phyloP scores from a whole-genome alignment of 768 basidiomycete species.

The Podaxis sp. region DNA sequence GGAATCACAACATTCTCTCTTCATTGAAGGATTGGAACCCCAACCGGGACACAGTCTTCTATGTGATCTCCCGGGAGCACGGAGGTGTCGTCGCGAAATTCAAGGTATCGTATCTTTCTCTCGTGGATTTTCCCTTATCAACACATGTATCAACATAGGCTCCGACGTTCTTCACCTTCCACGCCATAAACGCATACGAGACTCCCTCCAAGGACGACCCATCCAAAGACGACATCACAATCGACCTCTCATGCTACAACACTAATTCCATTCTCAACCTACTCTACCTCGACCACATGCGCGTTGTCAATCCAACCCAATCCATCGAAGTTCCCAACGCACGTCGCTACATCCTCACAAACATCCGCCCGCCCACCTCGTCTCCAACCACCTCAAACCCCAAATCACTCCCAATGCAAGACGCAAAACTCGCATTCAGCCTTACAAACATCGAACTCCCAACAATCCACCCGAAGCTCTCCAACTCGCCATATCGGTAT shows the following conservation, averaged over 20 bases:
- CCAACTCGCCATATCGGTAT: background rate
- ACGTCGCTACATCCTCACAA: background rate
- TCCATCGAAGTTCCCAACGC: background rate
- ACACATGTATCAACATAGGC: background rate
- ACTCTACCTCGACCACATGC: slow-evolving; percentile 6
- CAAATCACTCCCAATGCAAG: background rate
- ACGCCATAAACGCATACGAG: slow-evolving; percentile 4
- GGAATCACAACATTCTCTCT: background rate
- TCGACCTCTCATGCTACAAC: slow-evolving; percentile 1
- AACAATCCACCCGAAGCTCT: background rate
- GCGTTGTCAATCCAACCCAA: background rate
- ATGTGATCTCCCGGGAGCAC: background rate
- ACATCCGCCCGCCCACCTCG: background rate
- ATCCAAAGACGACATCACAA: background rate
- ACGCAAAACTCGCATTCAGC: background rate
- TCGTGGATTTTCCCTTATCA: background rate
- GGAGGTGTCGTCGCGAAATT: slow-evolving; percentile 4
- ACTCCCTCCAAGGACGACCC: background rate
- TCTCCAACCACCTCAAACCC: background rate
- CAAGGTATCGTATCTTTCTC: background rate
- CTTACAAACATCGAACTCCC: slow-evolving; percentile 1
- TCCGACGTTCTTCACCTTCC: slow-evolving; percentile 3
- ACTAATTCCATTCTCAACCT: slow-evolving; percentile 2
- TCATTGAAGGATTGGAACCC: slow-evolving; percentile 3
- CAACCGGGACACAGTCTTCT: background rate